Evolutionary conservation across 177 flowering plant species (phyloP).

Genomic region (Vitis hybrid): DNA sequence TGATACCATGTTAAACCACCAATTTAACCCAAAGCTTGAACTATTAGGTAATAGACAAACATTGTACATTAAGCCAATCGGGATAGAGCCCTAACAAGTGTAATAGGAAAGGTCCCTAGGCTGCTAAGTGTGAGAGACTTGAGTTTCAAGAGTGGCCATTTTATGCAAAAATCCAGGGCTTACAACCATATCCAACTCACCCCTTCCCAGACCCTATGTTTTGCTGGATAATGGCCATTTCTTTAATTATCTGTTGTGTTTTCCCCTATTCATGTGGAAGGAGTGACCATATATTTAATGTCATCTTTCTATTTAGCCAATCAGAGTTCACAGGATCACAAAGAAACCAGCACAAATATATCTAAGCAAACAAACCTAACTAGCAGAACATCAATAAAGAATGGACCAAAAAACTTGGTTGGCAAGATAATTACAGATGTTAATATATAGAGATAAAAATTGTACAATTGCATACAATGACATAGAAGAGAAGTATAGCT

Average conservation of each 20-base stretch:
- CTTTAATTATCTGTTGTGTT: neutral
- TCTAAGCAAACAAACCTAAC: neutral
- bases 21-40: too few species aligned
- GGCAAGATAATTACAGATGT: neutral
- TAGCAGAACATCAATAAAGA: neutral
- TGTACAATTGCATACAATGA: constrained; percentile 1
- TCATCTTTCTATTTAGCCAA: neutral
- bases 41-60: too few species aligned
- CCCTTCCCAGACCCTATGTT: too few species aligned
- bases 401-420: neutral
- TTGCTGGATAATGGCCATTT: too few species aligned
- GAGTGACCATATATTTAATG: neutral
- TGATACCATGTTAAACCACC: too few species aligned
- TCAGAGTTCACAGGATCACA: neutral
- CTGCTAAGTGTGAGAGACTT: too few species aligned
- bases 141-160: too few species aligned
- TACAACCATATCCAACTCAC: too few species aligned
- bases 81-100: too few species aligned
- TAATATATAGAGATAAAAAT: neutral
- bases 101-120: too few species aligned
- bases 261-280: neutral
- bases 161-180: too few species aligned
- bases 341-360: neutral
- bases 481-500: constrained; percentile 5
- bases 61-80: too few species aligned